phyloP scores from a whole-genome alignment of 495 filamentous ascomycete genomes.

The Penicillium cinerascens region DNA sequence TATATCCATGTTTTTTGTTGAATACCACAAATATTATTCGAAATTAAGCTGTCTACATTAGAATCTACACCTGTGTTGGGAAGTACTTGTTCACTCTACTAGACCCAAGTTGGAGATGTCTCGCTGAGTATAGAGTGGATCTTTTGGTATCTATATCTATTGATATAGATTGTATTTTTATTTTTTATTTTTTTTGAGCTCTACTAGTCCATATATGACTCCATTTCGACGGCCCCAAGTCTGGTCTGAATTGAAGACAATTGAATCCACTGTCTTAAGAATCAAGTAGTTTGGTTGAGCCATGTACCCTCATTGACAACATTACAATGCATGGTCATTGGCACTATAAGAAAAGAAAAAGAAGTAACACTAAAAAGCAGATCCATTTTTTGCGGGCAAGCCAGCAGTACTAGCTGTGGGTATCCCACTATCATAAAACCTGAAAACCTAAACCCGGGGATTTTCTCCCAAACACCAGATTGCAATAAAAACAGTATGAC shows the following conservation, averaged over 20 bases:
- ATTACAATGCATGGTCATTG: neutral
- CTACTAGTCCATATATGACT: no score
- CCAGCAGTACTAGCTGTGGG: conserved; percentile 8
- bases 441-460: conserved; percentile 5
- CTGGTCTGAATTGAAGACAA: no score
- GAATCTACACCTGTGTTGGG: neutral
- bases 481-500: conserved; percentile 2
- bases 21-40: conserved; percentile 1
- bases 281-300: neutral
- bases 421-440: conserved; percentile 18
- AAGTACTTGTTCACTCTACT: neutral
- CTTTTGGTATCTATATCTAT: no score
- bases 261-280: no score
- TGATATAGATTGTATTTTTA: no score
- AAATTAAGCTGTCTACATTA: neutral
- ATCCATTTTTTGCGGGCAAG: conserved; percentile 11
- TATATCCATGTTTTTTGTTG: conserved; percentile 15
- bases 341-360: neutral
- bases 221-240: no score
- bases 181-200: no score
- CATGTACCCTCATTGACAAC: neutral
- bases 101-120: no score
- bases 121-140: no score
- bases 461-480: conserved; percentile 18
- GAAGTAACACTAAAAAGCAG: conserved; percentile 2